Conservation (phyloP, 1,139 yeast genomes). For the Sugiyamaella castrensis region DNA sequence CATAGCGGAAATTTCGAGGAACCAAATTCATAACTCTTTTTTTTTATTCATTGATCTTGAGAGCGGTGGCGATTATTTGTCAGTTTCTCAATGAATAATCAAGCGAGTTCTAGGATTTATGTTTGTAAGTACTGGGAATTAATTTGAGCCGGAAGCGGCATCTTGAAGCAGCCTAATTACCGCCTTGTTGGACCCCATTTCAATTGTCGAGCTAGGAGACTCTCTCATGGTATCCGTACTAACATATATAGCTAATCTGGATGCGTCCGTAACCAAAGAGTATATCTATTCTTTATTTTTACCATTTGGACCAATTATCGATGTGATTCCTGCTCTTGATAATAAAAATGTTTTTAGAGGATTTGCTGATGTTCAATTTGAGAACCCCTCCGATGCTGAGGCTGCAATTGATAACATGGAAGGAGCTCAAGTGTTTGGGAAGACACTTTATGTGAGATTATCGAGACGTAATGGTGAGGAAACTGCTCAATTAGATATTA, state of each 20-base stretch:
- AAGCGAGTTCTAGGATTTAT: too few relatives aligned
- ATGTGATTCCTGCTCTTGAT: conserved; percentile 21
- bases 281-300: conserved; percentile 31
- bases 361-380: conserved; percentile 34
- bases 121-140: background rate
- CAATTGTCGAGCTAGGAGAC: background rate
- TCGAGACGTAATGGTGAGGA: conserved; percentile 18
- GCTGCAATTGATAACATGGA: conserved; percentile 41
- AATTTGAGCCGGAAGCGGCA: background rate
- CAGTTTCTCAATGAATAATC: too few relatives aligned
- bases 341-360: conserved; percentile 21
- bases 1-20: too few relatives aligned
- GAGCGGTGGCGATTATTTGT: too few relatives aligned
- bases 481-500: conserved; percentile 13
- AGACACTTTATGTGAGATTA: conserved; percentile 30
- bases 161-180: too few relatives aligned
- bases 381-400: conserved; percentile 34
- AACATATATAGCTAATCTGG: conserved; percentile 21
- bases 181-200: background rate
- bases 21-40: too few relatives aligned
- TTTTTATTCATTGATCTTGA: too few relatives aligned
- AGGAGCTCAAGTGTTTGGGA: conserved; percentile 32
- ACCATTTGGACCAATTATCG: conserved; percentile 40
- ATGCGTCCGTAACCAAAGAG: conserved; percentile 22
- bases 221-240: background rate